phyloP scores from a whole-genome alignment of 495 filamentous ascomycete species.

The Polyplosphaeria fusca region DNA sequence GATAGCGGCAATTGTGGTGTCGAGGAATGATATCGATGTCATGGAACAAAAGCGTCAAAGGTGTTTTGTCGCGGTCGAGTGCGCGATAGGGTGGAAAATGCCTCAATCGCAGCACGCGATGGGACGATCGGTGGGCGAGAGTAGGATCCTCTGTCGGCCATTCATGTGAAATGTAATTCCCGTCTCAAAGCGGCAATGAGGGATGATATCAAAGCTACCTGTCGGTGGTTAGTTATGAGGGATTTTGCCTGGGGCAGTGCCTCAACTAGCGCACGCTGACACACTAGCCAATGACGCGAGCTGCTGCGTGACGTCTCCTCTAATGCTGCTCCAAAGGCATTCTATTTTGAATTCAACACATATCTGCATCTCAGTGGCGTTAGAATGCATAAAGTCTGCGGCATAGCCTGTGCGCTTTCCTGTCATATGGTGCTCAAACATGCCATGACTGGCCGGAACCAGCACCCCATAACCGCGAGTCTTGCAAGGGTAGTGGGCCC shows the following conservation, averaged over 20 bases:
- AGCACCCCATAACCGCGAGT: too few species aligned
- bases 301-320: neutral
- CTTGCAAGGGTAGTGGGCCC: too few species aligned
- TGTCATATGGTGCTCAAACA: too few species aligned
- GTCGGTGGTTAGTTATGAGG: neutral
- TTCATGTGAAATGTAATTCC: constrained; percentile 10
- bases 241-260: neutral
- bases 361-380: too few species aligned
- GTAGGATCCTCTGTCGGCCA: neutral
- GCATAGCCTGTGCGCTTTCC: too few species aligned
- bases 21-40: too few species aligned
- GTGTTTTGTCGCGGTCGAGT: neutral
- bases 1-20: too few species aligned
- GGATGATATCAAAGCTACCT: neutral
- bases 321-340: neutral
- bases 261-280: too few species aligned
- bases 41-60: too few species aligned
- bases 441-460: too few species aligned
- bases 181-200: constrained; percentile 1
- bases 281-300: neutral
- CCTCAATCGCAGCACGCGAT: neutral
- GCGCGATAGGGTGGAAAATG: constrained; percentile 1
- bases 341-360: neutral
- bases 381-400: too few species aligned
- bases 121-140: neutral